Evolutionary conservation across 805 yeast genomes (phyloP).

Genomic region (Saccharomycopsis selenospora): DNA sequence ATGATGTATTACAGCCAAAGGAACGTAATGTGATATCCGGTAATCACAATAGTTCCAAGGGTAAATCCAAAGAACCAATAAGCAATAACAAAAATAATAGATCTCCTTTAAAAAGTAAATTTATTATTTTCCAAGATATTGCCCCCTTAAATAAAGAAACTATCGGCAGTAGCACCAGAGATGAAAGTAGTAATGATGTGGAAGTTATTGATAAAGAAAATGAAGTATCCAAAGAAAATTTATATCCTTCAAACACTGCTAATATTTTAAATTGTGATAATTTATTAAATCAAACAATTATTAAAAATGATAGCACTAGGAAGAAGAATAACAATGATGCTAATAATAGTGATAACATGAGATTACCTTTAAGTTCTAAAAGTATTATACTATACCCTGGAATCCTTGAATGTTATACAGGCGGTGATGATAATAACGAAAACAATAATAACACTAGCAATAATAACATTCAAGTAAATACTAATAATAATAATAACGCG

Average conservation of each 20-base stretch:
- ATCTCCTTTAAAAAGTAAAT: background rate
- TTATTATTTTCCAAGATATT: slow-evolving; percentile 2
- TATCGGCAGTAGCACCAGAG: background rate
- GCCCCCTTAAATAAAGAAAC: background rate
- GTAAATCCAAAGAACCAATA: too few relatives aligned
- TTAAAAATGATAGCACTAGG: background rate
- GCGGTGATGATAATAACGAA: background rate
- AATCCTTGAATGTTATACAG: slow-evolving; percentile 5
- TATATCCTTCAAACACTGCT: slow-evolving; percentile 7
- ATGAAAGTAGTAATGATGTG: background rate
- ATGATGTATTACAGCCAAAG: background rate
- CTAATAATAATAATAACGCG: background rate
- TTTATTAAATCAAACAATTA: slow-evolving; percentile 4
- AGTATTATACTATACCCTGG: slow-evolving; percentile 16
- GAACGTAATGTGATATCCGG: background rate
- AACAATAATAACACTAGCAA: too few relatives aligned
- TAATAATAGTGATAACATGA: background rate
- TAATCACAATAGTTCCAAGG: too few relatives aligned
- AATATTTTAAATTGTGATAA: slow-evolving; percentile 12
- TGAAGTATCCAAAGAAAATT: slow-evolving; percentile 13
- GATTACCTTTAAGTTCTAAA: slow-evolving; percentile 13
- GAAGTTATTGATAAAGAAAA: slow-evolving; percentile 16
- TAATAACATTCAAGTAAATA: too few relatives aligned
- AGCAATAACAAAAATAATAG: background rate
- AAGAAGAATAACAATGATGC: background rate